phyloP scores from a whole-genome alignment of 2,329 filamentous ascomycete species.

The Colletotrichum lindemuthianum region DNA sequence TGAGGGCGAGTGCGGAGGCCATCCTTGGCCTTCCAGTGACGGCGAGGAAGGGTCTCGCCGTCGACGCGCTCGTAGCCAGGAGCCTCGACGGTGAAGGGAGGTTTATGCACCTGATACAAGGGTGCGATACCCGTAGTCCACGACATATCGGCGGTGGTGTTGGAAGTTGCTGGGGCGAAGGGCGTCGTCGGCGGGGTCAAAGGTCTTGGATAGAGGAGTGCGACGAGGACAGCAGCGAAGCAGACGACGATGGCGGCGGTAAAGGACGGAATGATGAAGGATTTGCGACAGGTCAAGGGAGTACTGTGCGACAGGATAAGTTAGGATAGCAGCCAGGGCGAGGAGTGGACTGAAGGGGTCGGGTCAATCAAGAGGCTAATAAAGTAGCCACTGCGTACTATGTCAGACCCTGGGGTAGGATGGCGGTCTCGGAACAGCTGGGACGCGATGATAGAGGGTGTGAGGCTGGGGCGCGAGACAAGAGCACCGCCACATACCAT shows the following conservation, averaged over 20 bases:
- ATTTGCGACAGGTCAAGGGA: neutral
- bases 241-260: constrained; percentile 21
- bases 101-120: constrained; percentile 70
- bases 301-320: constrained; percentile 9
- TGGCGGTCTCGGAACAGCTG: neutral
- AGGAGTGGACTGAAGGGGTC: too few relatives aligned
- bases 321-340: constrained; percentile 1
- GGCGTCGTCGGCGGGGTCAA: neutral
- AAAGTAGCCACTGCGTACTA: too few relatives aligned
- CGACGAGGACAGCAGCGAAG: constrained; percentile 18
- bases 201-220: neutral
- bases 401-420: constrained; percentile 1
- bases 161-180: neutral
- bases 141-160: constrained; percentile 42
- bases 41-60: constrained; percentile 86
- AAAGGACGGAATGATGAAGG: constrained; percentile 31
- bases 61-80: constrained; percentile 73
- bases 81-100: constrained; percentile 80
- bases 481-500: neutral
- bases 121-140: constrained; percentile 59
- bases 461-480: neutral
- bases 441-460: neutral
- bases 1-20: constrained; percentile 73
- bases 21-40: constrained; percentile 77
- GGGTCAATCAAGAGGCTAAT: too few relatives aligned